Evolutionary conservation across 2,329 filamentous ascomycete species (phyloP).

Genomic region (Trichoderma breve): DNA sequence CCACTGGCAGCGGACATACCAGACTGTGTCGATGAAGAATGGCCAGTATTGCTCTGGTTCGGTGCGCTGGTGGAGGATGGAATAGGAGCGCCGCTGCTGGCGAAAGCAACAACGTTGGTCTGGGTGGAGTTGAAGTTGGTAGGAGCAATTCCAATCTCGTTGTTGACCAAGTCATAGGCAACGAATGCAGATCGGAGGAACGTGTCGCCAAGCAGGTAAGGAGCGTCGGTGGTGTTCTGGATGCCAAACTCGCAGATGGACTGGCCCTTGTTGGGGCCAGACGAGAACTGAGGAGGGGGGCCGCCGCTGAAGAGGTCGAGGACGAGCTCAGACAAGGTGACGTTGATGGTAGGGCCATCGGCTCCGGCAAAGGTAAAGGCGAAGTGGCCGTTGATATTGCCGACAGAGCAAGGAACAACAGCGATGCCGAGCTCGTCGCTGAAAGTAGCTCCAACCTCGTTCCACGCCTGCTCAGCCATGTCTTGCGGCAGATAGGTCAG

Average conservation of each 20-base stretch:
- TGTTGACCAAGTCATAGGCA: slow-evolving; percentile 59
- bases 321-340: slow-evolving; percentile 57
- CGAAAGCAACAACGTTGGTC: slow-evolving; percentile 50
- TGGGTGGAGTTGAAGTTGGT: slow-evolving; percentile 55
- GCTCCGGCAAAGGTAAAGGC: slow-evolving; percentile 53
- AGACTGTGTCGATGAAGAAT: slow-evolving; percentile 24
- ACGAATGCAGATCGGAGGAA: slow-evolving; percentile 61
- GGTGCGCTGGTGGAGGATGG: slow-evolving; percentile 48
- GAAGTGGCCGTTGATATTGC: slow-evolving; percentile 47
- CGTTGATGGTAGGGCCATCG: slow-evolving; percentile 48
- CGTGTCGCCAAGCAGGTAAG: slow-evolving; percentile 55
- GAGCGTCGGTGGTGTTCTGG: slow-evolving; percentile 44
- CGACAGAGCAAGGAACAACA: slow-evolving; percentile 51
- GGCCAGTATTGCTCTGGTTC: slow-evolving; percentile 29
- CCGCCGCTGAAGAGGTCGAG: slow-evolving; percentile 42
- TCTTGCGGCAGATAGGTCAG: slow-evolving; percentile 66
- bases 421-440: slow-evolving; percentile 37
- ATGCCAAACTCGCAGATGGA: slow-evolving; percentile 56
- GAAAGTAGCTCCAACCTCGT: slow-evolving; percentile 54
- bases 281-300: slow-evolving; percentile 35
- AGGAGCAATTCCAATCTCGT: slow-evolving; percentile 53
- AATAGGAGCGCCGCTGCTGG: slow-evolving; percentile 48
- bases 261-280: slow-evolving; percentile 45
- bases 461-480: slow-evolving; percentile 53
- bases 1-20: slow-evolving; percentile 33